Evolutionary conservation across 1,139 yeast species (phyloP), one percentile per base, ranked within the genome.

Genomic region (Saccharomyces hybrid): DNA sequence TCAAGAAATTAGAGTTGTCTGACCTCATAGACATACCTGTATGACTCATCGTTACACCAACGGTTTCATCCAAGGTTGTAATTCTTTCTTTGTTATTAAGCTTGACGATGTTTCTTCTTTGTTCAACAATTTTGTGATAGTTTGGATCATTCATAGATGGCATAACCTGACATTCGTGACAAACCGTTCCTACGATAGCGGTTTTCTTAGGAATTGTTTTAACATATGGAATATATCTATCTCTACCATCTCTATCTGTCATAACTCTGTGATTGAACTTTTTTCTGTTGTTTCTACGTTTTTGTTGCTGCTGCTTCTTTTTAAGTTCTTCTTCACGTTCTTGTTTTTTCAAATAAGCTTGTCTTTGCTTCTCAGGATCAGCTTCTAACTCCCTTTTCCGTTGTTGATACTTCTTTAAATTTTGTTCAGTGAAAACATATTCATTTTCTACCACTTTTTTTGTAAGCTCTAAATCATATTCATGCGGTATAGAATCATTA

Each of bases 391-490:
- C 72, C 75, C 60, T 77, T 67, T 66, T 71, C 61, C 80, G 83
- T 66, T 81, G 83, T 61, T 82, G 83, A 67, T 81, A 84, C 61
- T 83, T 81, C 60, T 83, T 81, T 63, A 88, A 74, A 70, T 90
- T 91, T 66, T 88, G 86, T 72, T 93, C 99, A 29, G 91, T 84
- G 70, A 93, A 90, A n/a, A 90, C 88, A 68, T 80, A 93, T 56
- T 95, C 88, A 68, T 91, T 93, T 50, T 81, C 82, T 8, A 90
- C 96, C 58, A 82, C 83, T 47, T 87, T 83, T 70, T 89, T 89
- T 31, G 87, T 79, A 69, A 93, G 76, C 52, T 83, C 80, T 11
- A 93, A 75, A 64, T 89, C 95, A 69, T 91, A 93, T 62, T 88
- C 89, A 62, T 82, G 87, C 3, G 98, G 99, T 48, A 91, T 79